phyloP scores from a whole-genome alignment of 2,329 filamentous ascomycete species.

The Ceratocystis cacaofunesta region DNA sequence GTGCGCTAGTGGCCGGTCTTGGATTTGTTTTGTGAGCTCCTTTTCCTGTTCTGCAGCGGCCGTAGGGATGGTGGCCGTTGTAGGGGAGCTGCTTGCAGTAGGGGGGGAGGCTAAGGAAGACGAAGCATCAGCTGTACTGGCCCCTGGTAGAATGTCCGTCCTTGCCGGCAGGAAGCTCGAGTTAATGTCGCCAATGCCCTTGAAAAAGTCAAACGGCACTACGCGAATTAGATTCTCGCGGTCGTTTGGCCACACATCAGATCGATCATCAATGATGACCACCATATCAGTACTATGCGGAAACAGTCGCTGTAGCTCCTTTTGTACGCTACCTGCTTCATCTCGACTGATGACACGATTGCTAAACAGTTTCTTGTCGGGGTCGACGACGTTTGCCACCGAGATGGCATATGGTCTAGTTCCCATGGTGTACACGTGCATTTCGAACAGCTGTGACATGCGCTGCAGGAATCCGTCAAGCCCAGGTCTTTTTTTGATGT shows the following conservation, averaged over 20 bases:
- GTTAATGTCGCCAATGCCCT: slow-evolving; percentile 96
- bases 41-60: slow-evolving; percentile 59
- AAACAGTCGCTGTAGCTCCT: slow-evolving; percentile 80
- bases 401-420: slow-evolving; percentile 89
- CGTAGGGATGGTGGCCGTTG: neutral
- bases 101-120: slow-evolving; percentile 27
- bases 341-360: slow-evolving; percentile 92
- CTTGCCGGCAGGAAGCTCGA: slow-evolving; percentile 86
- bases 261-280: slow-evolving; percentile 93
- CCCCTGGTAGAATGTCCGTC: slow-evolving; percentile 33
- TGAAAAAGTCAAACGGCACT: slow-evolving; percentile 91
- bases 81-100: slow-evolving; percentile 51
- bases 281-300: slow-evolving; percentile 98
- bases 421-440: slow-evolving; percentile 99
- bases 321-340: slow-evolving; percentile 87
- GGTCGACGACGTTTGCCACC: slow-evolving; percentile 86
- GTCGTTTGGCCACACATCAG: slow-evolving; percentile 88
- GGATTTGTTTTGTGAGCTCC: slow-evolving; percentile 73
- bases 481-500: slow-evolving; percentile 92
- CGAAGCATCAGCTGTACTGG: neutral
- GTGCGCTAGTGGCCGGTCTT: slow-evolving; percentile 75
- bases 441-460: slow-evolving; percentile 69
- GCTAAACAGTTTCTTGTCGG: slow-evolving; percentile 74
- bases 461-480: slow-evolving; percentile 64
- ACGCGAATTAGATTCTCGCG: slow-evolving; percentile 89